Evolutionary conservation across 2,329 filamentous ascomycete species (phyloP).

Genomic region (Teratosphaeria pseudoeucalypti): DNA sequence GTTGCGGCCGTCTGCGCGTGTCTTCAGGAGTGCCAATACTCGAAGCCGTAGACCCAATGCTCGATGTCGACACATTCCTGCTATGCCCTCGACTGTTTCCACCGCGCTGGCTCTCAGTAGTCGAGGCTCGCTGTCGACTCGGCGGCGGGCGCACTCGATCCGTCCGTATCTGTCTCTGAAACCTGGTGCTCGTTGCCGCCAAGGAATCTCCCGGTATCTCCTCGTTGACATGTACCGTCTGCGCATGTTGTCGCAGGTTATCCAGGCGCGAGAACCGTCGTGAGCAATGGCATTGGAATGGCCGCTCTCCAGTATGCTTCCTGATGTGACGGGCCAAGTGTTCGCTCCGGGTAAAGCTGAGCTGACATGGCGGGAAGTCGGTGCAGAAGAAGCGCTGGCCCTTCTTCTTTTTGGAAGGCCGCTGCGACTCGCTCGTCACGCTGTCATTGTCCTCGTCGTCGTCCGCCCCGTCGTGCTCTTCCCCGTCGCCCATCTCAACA

Average conservation of each 20-base stretch:
- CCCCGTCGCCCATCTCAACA: constrained; percentile 60
- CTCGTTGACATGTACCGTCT: constrained; percentile 95
- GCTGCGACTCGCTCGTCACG: constrained; percentile 49
- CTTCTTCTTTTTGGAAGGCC: constrained; percentile 89
- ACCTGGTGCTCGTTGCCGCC: constrained; percentile 82
- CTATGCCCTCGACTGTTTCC: constrained; percentile 68
- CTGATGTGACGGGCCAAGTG: constrained; percentile 92
- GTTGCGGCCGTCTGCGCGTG: constrained; percentile 62
- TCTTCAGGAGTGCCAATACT: constrained; percentile 58
- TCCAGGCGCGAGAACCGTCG: constrained; percentile 87
- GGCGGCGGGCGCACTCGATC: constrained; percentile 69
- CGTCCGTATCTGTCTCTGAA: constrained; percentile 83
- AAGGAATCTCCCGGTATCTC: constrained; percentile 91
- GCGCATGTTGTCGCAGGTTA: constrained; percentile 91
- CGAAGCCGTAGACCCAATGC: constrained; percentile 66
- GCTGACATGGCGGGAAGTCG: constrained; percentile 82
- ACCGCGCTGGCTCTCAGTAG: constrained; percentile 56
- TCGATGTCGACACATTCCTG: constrained; percentile 76
- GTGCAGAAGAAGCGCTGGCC: constrained; percentile 94
- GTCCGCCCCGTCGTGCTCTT: constrained; percentile 65
- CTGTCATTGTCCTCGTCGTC: constrained; percentile 42
- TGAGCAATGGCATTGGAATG: constrained; percentile 92
- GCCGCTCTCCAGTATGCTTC: constrained; percentile 94
- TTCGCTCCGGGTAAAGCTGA: constrained; percentile 93
- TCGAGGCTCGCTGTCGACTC: constrained; percentile 64